Conservation (phyloP, 495 filamentous ascomycete species). For the Cercophora newfieldiana region DNA sequence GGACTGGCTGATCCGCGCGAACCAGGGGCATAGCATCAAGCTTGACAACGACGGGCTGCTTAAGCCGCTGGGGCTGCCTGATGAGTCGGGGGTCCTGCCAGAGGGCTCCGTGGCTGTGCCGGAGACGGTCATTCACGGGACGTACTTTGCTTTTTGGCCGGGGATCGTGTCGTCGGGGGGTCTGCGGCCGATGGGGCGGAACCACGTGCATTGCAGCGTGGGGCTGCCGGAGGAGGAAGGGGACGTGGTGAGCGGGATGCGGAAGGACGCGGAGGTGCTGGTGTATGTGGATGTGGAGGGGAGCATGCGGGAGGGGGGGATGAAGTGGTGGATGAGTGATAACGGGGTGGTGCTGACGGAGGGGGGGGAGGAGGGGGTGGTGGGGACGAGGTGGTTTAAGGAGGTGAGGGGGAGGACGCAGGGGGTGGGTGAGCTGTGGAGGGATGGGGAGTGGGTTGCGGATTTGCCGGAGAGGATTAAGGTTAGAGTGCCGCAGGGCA, state of each 20-base stretch:
- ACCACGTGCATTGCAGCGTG: conserved; percentile 83
- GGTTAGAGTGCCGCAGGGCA: conserved; percentile 46
- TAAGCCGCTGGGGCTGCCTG: conserved; percentile 57
- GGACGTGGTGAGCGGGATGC: conserved; percentile 82
- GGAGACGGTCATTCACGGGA: conserved; percentile 76
- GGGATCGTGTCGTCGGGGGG: conserved; percentile 71
- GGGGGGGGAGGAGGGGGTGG: conserved; percentile 46
- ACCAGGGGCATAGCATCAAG: conserved; percentile 81
- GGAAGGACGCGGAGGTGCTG: conserved; percentile 71
- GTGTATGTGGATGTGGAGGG: conserved; percentile 75
- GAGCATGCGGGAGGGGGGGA: conserved; percentile 61
- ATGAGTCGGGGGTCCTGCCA: conserved; percentile 15
- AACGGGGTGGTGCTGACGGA: conserved; percentile 73
- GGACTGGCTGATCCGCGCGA: conserved; percentile 87
- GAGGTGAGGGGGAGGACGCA: conserved; percentile 59
- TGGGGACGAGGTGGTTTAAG: conserved; percentile 46
- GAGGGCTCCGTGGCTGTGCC: conserved; percentile 48
- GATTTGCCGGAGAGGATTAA: conserved; percentile 52
- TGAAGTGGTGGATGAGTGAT: conserved; percentile 81
- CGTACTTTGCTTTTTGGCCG: conserved; percentile 74
- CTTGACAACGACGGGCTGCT: conserved; percentile 70
- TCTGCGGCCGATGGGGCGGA: conserved; percentile 74
- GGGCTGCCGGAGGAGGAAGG: conserved; percentile 55
- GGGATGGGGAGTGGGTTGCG: conserved; percentile 59
- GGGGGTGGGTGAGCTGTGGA: conserved; percentile 65